Conservation (phyloP, 768 basidiomycete species). For the Naematelia encephala region DNA sequence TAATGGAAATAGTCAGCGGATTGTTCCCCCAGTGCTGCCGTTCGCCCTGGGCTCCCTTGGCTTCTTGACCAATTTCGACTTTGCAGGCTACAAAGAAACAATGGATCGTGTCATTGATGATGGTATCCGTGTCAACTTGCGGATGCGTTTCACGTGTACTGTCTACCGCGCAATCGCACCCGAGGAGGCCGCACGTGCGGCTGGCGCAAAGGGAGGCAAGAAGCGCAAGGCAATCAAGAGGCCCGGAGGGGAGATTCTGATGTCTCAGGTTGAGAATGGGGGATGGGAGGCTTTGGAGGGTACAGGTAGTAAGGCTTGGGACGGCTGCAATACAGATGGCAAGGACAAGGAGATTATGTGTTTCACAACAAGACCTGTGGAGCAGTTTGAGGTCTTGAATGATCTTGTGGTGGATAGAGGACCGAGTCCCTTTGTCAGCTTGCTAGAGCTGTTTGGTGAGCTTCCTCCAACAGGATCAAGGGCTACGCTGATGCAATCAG, state of each 20-base stretch:
- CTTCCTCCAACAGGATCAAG: slow-evolving; percentile 11
- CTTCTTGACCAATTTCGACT: slow-evolving; percentile 98
- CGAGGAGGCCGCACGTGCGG: slow-evolving; percentile 60
- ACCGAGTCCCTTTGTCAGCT: slow-evolving; percentile 94
- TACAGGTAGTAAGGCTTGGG: slow-evolving; percentile 35
- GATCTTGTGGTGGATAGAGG: slow-evolving; percentile 97
- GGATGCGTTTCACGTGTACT: slow-evolving; percentile 99
- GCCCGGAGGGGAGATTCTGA: slow-evolving; percentile 91
- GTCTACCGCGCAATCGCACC: slow-evolving; percentile 86
- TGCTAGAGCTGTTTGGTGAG: slow-evolving; percentile 92
- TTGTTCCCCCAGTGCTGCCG: slow-evolving; percentile 96
- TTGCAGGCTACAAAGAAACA: slow-evolving; percentile 75
- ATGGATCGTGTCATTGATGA: slow-evolving; percentile 87
- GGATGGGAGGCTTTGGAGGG: slow-evolving; percentile 97
- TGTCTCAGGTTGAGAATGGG: slow-evolving; percentile 81
- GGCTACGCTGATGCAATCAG: slow-evolving; percentile 53
- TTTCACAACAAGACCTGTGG: slow-evolving; percentile 87
- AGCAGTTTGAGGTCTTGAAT: slow-evolving; percentile 95
- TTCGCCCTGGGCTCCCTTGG: slow-evolving; percentile 97
- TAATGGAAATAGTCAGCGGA: slow-evolving; percentile 60
- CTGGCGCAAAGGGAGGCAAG: slow-evolving; percentile 41
- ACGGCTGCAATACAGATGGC: slow-evolving; percentile 10
- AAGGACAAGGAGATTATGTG: slow-evolving; percentile 99
- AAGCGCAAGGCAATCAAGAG: slow-evolving; percentile 77
- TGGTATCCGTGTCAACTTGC: slow-evolving; percentile 93